phyloP scores from a whole-genome alignment of 371 early-diverging fungal species.

The Phascolomyces articulosus region DNA sequence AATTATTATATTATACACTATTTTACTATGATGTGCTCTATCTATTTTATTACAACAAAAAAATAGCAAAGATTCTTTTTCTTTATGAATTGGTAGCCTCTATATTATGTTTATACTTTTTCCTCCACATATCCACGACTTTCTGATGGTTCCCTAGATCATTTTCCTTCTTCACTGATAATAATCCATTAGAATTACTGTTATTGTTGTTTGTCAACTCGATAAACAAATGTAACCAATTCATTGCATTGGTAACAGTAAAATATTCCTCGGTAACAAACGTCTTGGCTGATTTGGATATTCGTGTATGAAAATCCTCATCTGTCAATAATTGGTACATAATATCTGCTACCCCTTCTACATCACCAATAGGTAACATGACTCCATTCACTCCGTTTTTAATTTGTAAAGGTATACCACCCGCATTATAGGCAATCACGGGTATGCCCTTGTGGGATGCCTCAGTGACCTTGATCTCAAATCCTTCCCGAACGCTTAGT shows the following conservation, averaged over 20 bases:
- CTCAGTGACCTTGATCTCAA: constrained; percentile 91
- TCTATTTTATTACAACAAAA: no score
- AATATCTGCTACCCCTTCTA: constrained; percentile 58
- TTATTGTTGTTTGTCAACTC: constrained; percentile 27
- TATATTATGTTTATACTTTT: constrained; percentile 28
- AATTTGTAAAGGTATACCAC: constrained; percentile 90
- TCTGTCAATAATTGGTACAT: constrained; percentile 58
- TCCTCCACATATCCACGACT: constrained; percentile 38
- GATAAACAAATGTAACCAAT: constrained; percentile 69
- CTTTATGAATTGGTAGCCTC: neutral
- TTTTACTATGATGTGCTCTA: no score
- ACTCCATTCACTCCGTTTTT: constrained; percentile 65
- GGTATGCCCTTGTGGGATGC: constrained; percentile 61
- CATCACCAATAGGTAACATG: constrained; percentile 67
- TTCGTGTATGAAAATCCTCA: constrained; percentile 34
- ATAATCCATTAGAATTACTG: no score
- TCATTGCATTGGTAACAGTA: constrained; percentile 69
- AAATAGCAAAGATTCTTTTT: no score
- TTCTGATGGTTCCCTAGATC: constrained; percentile 30
- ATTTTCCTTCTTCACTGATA: no score
- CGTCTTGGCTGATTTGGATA: constrained; percentile 47
- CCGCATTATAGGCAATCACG: constrained; percentile 67
- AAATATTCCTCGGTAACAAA: constrained; percentile 68
- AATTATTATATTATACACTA: no score
- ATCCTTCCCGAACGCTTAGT: constrained; percentile 84